Conservation (phyloP, 495 filamentous ascomycete genomes). For the Lasiosphaeria ovina region DNA sequence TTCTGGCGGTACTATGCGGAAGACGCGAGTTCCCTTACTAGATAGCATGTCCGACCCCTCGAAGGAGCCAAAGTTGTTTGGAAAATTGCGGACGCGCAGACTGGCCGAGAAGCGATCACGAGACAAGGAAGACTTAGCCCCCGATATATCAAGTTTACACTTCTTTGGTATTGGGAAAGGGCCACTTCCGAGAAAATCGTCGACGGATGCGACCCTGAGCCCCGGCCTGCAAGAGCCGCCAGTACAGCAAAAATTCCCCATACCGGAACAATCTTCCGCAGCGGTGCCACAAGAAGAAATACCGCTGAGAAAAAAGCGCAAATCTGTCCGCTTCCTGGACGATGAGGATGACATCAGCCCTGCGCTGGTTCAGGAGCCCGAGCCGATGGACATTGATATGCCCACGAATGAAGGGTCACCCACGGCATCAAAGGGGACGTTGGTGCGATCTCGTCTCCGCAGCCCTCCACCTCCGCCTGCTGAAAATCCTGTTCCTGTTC, state of each 20-base stretch:
- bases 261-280: background rate
- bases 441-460: slow-evolving; percentile 7
- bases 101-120: slow-evolving; percentile 22
- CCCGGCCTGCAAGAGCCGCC: slow-evolving; percentile 1
- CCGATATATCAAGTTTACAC: slow-evolving; percentile 13
- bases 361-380: slow-evolving; percentile 20
- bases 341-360: slow-evolving; percentile 17
- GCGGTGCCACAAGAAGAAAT: background rate
- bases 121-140: slow-evolving; percentile 30
- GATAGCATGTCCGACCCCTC: slow-evolving; percentile 35
- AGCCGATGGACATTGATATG: slow-evolving; percentile 25
- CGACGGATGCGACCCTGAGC: background rate
- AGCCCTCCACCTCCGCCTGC: slow-evolving; percentile 24
- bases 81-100: slow-evolving; percentile 15
- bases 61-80: slow-evolving; percentile 33
- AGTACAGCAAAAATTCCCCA: background rate
- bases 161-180: slow-evolving; percentile 16
- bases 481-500: slow-evolving; percentile 2
- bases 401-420: background rate
- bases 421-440: background rate
- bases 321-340: slow-evolving; percentile 41
- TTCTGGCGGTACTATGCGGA: slow-evolving; percentile 24
- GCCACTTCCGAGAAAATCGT: slow-evolving; percentile 7
- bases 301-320: slow-evolving; percentile 28
- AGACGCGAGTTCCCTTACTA: slow-evolving; percentile 16